Evolutionary conservation across 2,329 filamentous ascomycete genomes (phyloP), one percentile per base, ranked within the genome.

Genomic region (Colletotrichum sp.): DNA sequence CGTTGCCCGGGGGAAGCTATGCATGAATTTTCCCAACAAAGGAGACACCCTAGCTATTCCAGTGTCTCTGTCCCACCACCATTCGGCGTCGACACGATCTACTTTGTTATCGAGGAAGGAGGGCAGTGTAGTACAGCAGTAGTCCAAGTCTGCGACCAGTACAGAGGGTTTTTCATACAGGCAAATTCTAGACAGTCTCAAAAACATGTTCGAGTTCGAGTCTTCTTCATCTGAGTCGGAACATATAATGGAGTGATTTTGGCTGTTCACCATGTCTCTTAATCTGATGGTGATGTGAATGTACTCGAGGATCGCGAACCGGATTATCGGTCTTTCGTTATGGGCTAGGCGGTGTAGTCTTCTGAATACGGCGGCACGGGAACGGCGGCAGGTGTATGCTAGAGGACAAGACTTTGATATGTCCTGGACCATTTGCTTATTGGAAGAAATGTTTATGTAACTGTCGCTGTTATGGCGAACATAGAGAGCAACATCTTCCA

Each of bases 91-190:
- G 39, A 49, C 18, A n/a, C 18, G 39, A n/a, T 49, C 18, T 1
- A 49, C 39, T 1, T 44, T 5, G 16, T 44, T 0, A 2, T 44
- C 1, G 36, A 44, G 36, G 1, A 5, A 3, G 5, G 2, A 1
- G 16, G 36, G 36, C 16, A 44, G 36, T 44, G 36, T 18, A 44
- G 5, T 6, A 18, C 9, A 44, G 8, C 16, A 18, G 8, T 3
- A 1, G 3, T 12, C 39, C 5, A 49, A 49, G 39, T 12, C 9
- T 49, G 39, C 5, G 39, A n/a, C 5, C 9, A 3, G 9, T 10
- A 49, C 9, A 21, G 0, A n/a, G 39, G 6, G 18, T 1, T 1
- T n/a, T 12, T 49, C 39, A 6, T 4, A 4, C 0, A 49, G 3
- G 18, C 18, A 12, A 49, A 49, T 2, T 3, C 39, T 49, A 49